These are phyloP conservation scores for Pythium sp. DNA, from an alignment of 352 stramenopile species.

Conservation along the genomic window DNA sequence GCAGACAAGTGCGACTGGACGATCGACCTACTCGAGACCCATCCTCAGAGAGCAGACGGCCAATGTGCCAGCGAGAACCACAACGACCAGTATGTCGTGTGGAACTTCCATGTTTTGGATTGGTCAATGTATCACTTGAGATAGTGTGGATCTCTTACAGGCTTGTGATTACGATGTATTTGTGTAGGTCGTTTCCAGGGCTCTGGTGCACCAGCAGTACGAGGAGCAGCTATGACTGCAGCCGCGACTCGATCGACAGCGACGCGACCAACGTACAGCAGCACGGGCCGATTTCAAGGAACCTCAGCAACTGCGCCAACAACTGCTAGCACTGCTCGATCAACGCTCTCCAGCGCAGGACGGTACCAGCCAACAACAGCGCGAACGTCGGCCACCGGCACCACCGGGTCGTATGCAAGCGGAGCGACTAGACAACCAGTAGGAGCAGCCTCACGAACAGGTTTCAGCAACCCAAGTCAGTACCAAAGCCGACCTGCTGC, in stretches of 20 bases:
- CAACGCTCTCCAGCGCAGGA: not conserved
- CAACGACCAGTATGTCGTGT: not conserved
- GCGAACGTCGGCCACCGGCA: not conserved
- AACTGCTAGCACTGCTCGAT: not conserved
- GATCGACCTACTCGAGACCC: slow-evolving; percentile 1
- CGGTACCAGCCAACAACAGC: not conserved
- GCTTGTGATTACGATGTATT: not conserved
- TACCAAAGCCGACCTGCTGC: slow-evolving; percentile 7
- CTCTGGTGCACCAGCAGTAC: not conserved
- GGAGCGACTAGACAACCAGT: slow-evolving; percentile 2
- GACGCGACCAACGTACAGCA: not conserved
- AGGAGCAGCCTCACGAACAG: not conserved
- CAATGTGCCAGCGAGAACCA: slow-evolving; percentile 11
- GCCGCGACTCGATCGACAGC: not conserved
- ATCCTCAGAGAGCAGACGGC: slow-evolving; percentile 14
- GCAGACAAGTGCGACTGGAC: not conserved
- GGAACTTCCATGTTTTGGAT: not conserved
- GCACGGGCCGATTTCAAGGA: slow-evolving; percentile 3
- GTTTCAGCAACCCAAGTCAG: slow-evolving; percentile 1
- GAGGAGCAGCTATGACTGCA: not conserved
- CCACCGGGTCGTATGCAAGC: not conserved
- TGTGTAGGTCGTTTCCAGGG: slow-evolving; percentile 15
- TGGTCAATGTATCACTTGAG: not conserved
- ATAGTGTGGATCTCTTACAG: not conserved
- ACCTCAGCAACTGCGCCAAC: not conserved